Percentiles rank a stretch among this genome's conserved stretches.
phyloP scores from a whole-genome alignment of 495 filamentous ascomycete species.

The Collariella sp. region DNA sequence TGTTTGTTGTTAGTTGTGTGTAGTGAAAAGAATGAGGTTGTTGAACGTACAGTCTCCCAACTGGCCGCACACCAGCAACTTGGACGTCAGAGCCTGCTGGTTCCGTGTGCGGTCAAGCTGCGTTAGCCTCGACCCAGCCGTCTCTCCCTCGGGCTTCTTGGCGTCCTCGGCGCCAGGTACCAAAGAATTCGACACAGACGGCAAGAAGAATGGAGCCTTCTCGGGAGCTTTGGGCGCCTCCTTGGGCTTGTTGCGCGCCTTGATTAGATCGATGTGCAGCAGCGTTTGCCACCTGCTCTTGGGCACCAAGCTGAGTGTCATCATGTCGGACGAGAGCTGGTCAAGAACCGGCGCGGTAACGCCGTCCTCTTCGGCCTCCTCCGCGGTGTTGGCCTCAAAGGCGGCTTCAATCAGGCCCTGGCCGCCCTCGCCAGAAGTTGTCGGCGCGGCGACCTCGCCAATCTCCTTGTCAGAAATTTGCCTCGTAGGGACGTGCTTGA shows the following conservation, averaged over 20 bases:
- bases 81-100: conserved; percentile 50
- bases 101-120: conserved; percentile 32
- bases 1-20: conserved; percentile 17
- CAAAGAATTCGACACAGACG: conserved; percentile 43
- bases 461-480: conserved; percentile 72
- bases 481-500: conserved; percentile 74
- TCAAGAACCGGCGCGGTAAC: conserved; percentile 48
- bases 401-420: conserved; percentile 57
- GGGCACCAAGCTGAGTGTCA: conserved; percentile 82
- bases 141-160: conserved; percentile 14
- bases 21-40: not conserved
- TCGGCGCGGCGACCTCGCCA: conserved; percentile 51
- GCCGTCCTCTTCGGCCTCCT: conserved; percentile 38
- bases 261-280: conserved; percentile 81
- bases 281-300: conserved; percentile 89
- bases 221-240: conserved; percentile 85
- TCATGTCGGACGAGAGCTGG: conserved; percentile 69
- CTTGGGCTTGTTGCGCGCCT: conserved; percentile 87
- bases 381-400: conserved; percentile 46
- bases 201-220: conserved; percentile 94
- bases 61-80: conserved; percentile 43
- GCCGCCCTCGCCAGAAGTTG: conserved; percentile 76
- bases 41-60: conserved; percentile 40
- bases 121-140: conserved; percentile 29
- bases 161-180: conserved; percentile 17